Base-by-base conservation (phyloP, 2,329 filamentous ascomycete genomes). In the Aulographum hederae region DNA sequence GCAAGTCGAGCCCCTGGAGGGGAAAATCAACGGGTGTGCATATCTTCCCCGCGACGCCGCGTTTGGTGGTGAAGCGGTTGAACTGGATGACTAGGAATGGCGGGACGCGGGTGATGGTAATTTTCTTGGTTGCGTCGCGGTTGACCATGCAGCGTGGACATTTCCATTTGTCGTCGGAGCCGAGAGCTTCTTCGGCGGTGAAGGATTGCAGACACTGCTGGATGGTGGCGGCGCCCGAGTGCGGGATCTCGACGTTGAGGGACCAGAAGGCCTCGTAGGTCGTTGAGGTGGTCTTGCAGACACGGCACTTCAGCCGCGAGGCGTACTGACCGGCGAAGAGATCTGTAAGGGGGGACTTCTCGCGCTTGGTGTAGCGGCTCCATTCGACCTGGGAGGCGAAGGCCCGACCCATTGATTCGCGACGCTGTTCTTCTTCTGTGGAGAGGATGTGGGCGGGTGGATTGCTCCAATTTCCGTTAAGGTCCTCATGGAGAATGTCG, bases 401-500 rank as follows among this genome's bases (percentile, higher is more conserved):
- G 36, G 73, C 60, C 10, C 69, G 63, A 1, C 69, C 65, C 48
- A 71, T 63, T 14, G 60, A 53, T 44, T 78, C 73, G 16, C 73
- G 63, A 31, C 59, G 59, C 40, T 65, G 54, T 47, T 78, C 73
- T 44, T 78, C 65, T 17, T 63, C 54, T 12, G 64, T 60, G 0
- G 67, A 73, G 26, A 78, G 54, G 4, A 64, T 61, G 31, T 63
- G 61, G 2, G 76, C 56, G 1, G 67, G 69, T 2, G 57, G 60
- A 32, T 65, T 58, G 37, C 69, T 60, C 59, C 71, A 78, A 18
- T 67, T 64, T 5, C 63, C 54, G 48, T 93, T 91, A 4, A 91
- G 73, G 52, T 98, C 89, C 46, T 89, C 79, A 42, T 86, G 77
- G 10, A 95, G 61, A 40, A 78, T 74, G 32, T 80, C 73, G 23